Conservation (phyloP, 768 basidiomycete genomes). For the Leccinum pellstonianum region DNA sequence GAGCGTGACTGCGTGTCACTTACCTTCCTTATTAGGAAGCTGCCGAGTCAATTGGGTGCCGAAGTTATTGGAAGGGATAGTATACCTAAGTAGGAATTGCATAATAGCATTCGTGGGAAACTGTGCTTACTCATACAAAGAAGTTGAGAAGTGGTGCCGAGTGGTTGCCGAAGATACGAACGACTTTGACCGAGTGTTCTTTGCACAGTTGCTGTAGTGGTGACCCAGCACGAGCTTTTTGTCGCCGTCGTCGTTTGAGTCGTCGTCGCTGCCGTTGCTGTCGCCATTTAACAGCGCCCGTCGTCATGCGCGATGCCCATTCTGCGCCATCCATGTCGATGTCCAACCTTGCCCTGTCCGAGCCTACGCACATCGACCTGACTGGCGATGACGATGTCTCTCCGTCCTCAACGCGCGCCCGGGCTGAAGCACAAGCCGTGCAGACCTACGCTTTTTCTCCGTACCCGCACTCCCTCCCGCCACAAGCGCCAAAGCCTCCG, state of each 20-base stretch:
- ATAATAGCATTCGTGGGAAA: slow-evolving; percentile 20
- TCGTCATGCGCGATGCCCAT: slow-evolving; percentile 30
- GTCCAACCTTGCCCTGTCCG: slow-evolving; percentile 37
- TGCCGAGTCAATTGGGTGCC: not conserved
- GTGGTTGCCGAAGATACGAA: slow-evolving; percentile 29
- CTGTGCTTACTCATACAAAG: slow-evolving; percentile 23
- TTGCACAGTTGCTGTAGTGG: slow-evolving; percentile 13
- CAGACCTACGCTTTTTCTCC: slow-evolving; percentile 24
- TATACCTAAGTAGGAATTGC: slow-evolving; percentile 21
- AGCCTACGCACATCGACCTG: slow-evolving; percentile 64
- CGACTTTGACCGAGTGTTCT: slow-evolving; percentile 17
- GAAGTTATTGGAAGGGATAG: not conserved
- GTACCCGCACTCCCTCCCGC: slow-evolving; percentile 24
- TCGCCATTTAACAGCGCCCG: not conserved
- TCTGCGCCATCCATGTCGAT: slow-evolving; percentile 34
- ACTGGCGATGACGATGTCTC: slow-evolving; percentile 66
- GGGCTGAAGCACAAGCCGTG: slow-evolving; percentile 40
- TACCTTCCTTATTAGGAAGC: not conserved
- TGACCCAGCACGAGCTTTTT: not conserved
- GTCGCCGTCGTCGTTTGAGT: not conserved
- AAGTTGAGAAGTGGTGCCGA: slow-evolving; percentile 16
- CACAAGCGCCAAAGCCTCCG: slow-evolving; percentile 26
- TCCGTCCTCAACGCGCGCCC: slow-evolving; percentile 28
- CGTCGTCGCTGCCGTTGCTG: not conserved
- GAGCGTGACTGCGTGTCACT: not conserved